phyloP scores from a whole-genome alignment of 805 yeast species.

The Hanseniaspora hatyaiensis region DNA sequence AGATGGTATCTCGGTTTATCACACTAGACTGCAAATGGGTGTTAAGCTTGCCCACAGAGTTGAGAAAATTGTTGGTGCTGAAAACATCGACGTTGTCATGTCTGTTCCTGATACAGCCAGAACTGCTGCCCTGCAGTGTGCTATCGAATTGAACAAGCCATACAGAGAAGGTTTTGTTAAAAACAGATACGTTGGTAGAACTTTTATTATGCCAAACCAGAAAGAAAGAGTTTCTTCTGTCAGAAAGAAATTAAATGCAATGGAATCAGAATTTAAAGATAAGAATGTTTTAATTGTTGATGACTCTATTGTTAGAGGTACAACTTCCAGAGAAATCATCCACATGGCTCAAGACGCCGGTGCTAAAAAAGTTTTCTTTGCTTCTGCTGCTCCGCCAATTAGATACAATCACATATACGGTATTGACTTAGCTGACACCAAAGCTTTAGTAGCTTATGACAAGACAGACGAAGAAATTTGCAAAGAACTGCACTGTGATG shows the following conservation, averaged over 20 bases:
- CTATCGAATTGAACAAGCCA: constrained; percentile 65
- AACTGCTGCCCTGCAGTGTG: constrained; percentile 85
- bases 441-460: constrained; percentile 80
- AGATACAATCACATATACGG: constrained; percentile 93
- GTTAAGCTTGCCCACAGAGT: constrained; percentile 71
- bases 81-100: constrained; percentile 80
- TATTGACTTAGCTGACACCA: constrained; percentile 90
- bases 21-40: constrained; percentile 90
- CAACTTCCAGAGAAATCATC: constrained; percentile 91
- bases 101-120: constrained; percentile 99
- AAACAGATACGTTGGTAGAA: constrained; percentile 92
- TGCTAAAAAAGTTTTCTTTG: constrained; percentile 86
- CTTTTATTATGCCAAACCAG: constrained; percentile 98
- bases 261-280: constrained; percentile 81
- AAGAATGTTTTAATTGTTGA: constrained; percentile 83
- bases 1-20: constrained; percentile 93
- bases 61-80: constrained; percentile 35
- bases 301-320: constrained; percentile 95
- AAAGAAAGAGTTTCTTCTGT: constrained; percentile 86
- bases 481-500: constrained; percentile 73
- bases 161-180: constrained; percentile 96
- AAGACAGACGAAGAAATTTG: constrained; percentile 67
- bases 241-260: constrained; percentile 87
- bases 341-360: constrained; percentile 99
- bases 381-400: constrained; percentile 97